A percentile compares a stretch with the other conserved stretches of the same genome.
These are phyloP conservation scores for Phytophthora syringae DNA, from an alignment of 352 stramenopile species.

Conservation along the genomic window DNA sequence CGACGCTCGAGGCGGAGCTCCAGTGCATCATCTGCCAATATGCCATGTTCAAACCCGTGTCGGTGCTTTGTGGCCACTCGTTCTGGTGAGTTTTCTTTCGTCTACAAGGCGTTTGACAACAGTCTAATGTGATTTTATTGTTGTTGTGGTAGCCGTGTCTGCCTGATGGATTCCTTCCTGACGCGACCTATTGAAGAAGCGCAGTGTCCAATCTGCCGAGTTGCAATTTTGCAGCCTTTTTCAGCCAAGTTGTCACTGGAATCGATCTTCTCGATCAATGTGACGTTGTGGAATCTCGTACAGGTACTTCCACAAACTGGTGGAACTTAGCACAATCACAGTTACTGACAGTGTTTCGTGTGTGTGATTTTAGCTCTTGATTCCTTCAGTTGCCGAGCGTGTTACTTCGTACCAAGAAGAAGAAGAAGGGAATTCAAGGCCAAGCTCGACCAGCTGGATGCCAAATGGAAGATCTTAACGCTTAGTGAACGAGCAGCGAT, in stretches of 20 bases:
- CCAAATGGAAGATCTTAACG: conserved; percentile 62
- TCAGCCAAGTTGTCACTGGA: conserved; percentile 24
- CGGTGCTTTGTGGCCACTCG: conserved; percentile 53
- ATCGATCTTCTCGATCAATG: conserved; percentile 62
- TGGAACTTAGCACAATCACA: not conserved
- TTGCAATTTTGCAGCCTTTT: conserved; percentile 44
- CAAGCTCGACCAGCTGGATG: conserved; percentile 59
- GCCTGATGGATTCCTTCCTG: conserved; percentile 57
- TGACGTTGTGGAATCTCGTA: conserved; percentile 76
- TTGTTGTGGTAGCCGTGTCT: conserved; percentile 46
- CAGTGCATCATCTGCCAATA: conserved; percentile 69
- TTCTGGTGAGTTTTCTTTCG: conserved; percentile 46
- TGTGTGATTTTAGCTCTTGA: conserved; percentile 42
- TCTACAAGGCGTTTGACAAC: not conserved
- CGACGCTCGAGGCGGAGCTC: conserved; percentile 43
- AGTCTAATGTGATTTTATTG: not conserved
- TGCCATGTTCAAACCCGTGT: conserved; percentile 59
- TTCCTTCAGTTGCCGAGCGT: conserved; percentile 32
- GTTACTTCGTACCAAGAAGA: conserved; percentile 27
- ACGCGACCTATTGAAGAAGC: conserved; percentile 50
- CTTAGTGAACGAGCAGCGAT: conserved; percentile 36
- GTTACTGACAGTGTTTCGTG: conserved; percentile 2
- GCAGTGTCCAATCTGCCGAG: conserved; percentile 57
- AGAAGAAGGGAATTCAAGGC: conserved; percentile 59
- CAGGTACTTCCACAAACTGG: conserved; percentile 42